Percentiles rank a stretch among this genome's conserved stretches.
Evolutionary conservation across 768 basidiomycete genomes (phyloP).

Genomic region (Mycena capillaripes): DNA sequence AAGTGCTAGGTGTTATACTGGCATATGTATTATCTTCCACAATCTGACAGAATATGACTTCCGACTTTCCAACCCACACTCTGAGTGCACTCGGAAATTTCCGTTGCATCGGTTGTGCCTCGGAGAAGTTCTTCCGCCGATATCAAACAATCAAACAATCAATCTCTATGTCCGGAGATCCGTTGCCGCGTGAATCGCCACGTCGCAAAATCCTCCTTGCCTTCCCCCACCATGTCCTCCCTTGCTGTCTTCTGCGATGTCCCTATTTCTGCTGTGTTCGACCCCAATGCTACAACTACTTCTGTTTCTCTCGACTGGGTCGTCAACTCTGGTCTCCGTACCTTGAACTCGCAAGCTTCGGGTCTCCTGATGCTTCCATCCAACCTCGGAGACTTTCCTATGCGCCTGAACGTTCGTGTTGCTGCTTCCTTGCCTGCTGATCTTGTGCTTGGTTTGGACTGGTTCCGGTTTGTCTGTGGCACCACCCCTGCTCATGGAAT

Average conservation of each 20-base stretch:
- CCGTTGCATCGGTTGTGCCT: too few species aligned
- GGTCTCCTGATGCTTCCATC: not conserved
- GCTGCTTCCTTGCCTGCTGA: constrained; percentile 1
- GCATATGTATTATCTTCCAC: too few species aligned
- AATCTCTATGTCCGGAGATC: not conserved
- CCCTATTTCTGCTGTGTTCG: not conserved
- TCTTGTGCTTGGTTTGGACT: constrained; percentile 18
- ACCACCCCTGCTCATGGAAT: not conserved
- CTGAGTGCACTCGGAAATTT: too few species aligned
- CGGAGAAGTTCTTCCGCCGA: too few species aligned
- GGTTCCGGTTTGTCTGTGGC: not conserved
- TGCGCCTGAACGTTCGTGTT: not conserved
- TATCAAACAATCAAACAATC: too few species aligned
- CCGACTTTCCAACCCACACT: too few species aligned
- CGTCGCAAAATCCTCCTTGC: too few species aligned
- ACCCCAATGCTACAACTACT: not conserved
- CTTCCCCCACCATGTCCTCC: too few species aligned
- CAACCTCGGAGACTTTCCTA: not conserved
- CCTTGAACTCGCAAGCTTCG: not conserved
- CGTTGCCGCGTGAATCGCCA: too few species aligned
- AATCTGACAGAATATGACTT: too few species aligned
- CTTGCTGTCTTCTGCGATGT: not conserved
- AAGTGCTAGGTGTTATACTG: too few species aligned
- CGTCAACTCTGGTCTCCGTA: not conserved
- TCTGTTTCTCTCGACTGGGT: constrained; percentile 20